Conservation (phyloP, 2,329 filamentous ascomycete species). For the Zalaria sp. region DNA sequence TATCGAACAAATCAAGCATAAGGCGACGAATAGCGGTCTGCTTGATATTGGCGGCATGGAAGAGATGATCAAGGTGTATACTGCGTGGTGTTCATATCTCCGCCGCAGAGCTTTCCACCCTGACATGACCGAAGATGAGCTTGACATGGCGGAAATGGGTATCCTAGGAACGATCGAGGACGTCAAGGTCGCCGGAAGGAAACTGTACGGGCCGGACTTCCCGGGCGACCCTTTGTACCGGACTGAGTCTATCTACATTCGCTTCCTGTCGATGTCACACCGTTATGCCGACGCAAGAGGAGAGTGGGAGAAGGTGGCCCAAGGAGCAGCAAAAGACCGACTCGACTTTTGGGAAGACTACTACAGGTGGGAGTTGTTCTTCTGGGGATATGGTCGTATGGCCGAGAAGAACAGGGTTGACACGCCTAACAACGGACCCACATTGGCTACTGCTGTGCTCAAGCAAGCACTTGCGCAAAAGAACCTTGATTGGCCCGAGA, state of each 20-base stretch:
- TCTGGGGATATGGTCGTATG: slow-evolving; percentile 45
- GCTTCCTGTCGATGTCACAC: slow-evolving; percentile 74
- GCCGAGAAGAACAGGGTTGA: slow-evolving; percentile 35
- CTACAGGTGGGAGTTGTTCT: slow-evolving; percentile 80
- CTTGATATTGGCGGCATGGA: slow-evolving; percentile 77
- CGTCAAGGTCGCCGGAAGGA: slow-evolving; percentile 62
- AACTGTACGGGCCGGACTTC: slow-evolving; percentile 62
- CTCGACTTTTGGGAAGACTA: slow-evolving; percentile 90
- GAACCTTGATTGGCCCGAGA: slow-evolving; percentile 63
- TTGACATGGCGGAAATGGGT: slow-evolving; percentile 81
- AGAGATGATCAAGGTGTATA: slow-evolving; percentile 79
- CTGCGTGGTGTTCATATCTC: slow-evolving; percentile 88
- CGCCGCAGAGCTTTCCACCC: slow-evolving; percentile 69
- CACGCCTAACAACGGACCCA: slow-evolving; percentile 46
- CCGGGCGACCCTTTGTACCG: slow-evolving; percentile 80
- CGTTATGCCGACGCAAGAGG: slow-evolving; percentile 63
- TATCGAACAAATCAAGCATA: slow-evolving; percentile 82
- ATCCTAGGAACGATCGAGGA: slow-evolving; percentile 76
- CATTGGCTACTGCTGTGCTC: slow-evolving; percentile 61
- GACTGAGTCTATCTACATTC: slow-evolving; percentile 81
- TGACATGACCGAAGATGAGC: slow-evolving; percentile 60
- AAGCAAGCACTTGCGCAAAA: slow-evolving; percentile 50
- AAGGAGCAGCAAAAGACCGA: slow-evolving; percentile 19
- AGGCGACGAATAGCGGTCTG: slow-evolving; percentile 72
- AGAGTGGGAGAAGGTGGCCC: slow-evolving; percentile 45